phyloP scores from a whole-genome alignment of 306 rosid genomes.

The Cucurbita pepo region DNA sequence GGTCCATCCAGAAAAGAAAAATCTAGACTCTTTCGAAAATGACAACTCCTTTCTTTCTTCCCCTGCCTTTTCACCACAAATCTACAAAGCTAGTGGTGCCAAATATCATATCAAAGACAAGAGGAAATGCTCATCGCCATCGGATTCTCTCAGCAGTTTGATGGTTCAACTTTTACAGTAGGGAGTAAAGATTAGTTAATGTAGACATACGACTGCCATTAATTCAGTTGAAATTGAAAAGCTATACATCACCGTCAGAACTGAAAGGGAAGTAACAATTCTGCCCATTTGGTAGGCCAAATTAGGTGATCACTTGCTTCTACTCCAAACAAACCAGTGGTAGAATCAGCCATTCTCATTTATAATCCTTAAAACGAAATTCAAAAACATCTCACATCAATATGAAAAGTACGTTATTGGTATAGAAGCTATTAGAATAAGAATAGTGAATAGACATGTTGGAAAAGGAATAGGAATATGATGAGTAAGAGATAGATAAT shows the following conservation, averaged over 20 bases:
- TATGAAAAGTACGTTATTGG: background rate
- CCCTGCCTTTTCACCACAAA: background rate
- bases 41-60: background rate
- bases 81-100: background rate
- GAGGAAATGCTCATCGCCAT: background rate
- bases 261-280: background rate
- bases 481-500: background rate
- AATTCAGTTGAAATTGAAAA: background rate
- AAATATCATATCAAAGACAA: background rate
- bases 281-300: background rate
- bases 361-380: background rate
- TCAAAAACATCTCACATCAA: background rate
- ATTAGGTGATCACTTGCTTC: background rate
- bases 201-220: background rate
- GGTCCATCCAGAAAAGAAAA: constrained; percentile 5
- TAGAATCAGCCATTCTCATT: background rate
- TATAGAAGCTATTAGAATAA: background rate
- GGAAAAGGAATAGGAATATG: background rate
- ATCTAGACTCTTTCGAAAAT: constrained; percentile 2
- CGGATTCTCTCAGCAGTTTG: background rate
- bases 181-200: background rate
- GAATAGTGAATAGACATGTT: background rate
- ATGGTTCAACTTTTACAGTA: background rate
- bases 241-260: background rate
- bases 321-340: background rate